Percentiles rank a stretch among this genome's conserved stretches.
Conservation (phyloP, 2,329 filamentous ascomycete species). For the Talaromyces sp. region DNA sequence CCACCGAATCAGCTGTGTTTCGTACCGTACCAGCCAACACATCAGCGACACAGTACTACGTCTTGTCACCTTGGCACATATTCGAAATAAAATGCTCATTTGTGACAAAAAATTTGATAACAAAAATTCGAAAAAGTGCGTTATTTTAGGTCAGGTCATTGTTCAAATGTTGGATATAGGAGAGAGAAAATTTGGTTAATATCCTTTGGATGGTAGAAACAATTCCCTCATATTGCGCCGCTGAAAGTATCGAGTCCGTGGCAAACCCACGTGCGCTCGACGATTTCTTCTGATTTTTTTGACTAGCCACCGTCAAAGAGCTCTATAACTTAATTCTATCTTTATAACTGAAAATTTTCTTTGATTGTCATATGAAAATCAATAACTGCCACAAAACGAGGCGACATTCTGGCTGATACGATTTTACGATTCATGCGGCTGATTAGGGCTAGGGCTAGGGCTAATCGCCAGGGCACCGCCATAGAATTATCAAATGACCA, state of each 20-base stretch:
- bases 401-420: too few species aligned
- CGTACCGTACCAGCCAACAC: neutral
- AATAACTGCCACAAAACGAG: neutral
- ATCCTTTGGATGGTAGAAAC: constrained; percentile 9
- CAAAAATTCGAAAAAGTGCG: neutral
- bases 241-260: neutral
- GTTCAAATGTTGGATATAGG: neutral
- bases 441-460: constrained; percentile 6
- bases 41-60: neutral
- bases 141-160: neutral
- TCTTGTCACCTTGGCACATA: neutral
- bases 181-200: neutral
- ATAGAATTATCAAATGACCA: neutral
- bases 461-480: neutral
- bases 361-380: neutral
- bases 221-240: constrained; percentile 11
- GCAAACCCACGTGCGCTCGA: neutral
- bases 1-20: neutral
- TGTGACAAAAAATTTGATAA: neutral
- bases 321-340: neutral
- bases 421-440: neutral
- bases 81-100: neutral
- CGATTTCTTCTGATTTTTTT: neutral
- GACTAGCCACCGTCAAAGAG: neutral
- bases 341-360: neutral